These are phyloP conservation scores for Tetradesmus lagerheimii DNA, from an alignment of 139 green algal species.

Conservation along the genomic window DNA sequence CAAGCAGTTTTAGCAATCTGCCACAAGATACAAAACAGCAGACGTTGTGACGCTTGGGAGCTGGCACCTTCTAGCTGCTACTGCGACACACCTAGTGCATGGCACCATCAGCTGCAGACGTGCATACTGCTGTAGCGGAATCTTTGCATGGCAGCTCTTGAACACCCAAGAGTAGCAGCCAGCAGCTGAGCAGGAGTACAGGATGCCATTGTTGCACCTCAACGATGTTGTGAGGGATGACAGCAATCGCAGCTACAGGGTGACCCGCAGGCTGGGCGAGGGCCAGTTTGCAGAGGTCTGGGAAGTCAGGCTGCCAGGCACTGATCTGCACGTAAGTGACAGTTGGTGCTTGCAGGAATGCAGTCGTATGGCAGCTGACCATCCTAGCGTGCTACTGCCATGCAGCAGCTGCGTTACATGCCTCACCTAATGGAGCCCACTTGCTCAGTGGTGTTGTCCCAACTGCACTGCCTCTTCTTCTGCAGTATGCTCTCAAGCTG, in stretches of 20 bases:
- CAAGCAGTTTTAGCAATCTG: neutral
- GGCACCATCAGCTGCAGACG: neutral
- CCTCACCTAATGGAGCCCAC: neutral
- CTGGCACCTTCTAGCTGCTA: neutral
- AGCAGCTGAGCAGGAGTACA: neutral
- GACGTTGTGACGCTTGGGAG: neutral
- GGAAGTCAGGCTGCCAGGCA: constrained; percentile 62
- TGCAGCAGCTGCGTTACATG: neutral
- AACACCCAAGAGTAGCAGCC: neutral
- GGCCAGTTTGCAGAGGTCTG: constrained; percentile 86
- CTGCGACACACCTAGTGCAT: neutral
- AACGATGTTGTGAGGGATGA: constrained; percentile 21
- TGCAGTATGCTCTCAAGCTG: constrained; percentile 78
- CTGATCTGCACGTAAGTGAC: constrained; percentile 32
- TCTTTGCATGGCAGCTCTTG: neutral
- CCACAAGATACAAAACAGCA: neutral
- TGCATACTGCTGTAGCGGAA: neutral
- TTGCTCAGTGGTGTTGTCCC: neutral
- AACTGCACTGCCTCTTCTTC: neutral
- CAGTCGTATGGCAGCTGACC: neutral
- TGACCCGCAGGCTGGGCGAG: constrained; percentile 77
- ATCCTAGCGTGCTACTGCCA: neutral
- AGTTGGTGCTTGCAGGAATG: neutral
- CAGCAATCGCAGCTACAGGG: constrained; percentile 41
- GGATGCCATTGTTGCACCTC: neutral